A percentile compares a stretch with the other conserved stretches of the same genome.
phyloP scores from a whole-genome alignment of 2,329 filamentous ascomycete genomes.

The Aspergillus novofumigatus region DNA sequence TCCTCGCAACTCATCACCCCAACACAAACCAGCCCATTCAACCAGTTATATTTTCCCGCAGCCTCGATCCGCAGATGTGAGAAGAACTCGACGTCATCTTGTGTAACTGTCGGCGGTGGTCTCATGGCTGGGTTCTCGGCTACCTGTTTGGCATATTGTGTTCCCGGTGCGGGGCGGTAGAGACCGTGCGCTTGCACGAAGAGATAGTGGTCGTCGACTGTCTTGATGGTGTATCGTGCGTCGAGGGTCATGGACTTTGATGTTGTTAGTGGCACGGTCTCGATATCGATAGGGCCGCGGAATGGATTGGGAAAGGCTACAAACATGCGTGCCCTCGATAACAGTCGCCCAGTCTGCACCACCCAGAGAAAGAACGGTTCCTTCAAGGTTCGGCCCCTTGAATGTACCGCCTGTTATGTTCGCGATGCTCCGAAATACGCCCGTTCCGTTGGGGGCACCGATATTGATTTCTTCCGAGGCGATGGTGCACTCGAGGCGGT shows the following conservation, averaged over 20 bases:
- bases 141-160: constrained; percentile 19
- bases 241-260: constrained; percentile 22
- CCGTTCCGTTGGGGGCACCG: not conserved
- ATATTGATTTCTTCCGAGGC: too few species aligned
- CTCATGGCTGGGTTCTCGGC: constrained; percentile 7
- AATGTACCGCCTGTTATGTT: constrained; percentile 20
- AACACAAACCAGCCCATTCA: constrained; percentile 23
- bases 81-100: constrained; percentile 25
- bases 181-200: constrained; percentile 24
- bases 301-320: not conserved
- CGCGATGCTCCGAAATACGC: constrained; percentile 18
- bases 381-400: constrained; percentile 20
- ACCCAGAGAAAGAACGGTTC: constrained; percentile 16
- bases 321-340: constrained; percentile 22
- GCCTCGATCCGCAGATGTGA: constrained; percentile 21
- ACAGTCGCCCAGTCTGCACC: constrained; percentile 22
- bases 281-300: too few species aligned
- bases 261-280: not conserved
- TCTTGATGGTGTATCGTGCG: constrained; percentile 20
- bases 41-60: constrained; percentile 20
- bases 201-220: constrained; percentile 17
- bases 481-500: not conserved
- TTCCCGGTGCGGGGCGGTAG: constrained; percentile 21
- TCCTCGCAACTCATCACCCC: constrained; percentile 20
- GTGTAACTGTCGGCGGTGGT: constrained; percentile 15